Evolutionary conservation across 108 stramenopile species (phyloP).

Genomic region (Fragilaria radians): DNA sequence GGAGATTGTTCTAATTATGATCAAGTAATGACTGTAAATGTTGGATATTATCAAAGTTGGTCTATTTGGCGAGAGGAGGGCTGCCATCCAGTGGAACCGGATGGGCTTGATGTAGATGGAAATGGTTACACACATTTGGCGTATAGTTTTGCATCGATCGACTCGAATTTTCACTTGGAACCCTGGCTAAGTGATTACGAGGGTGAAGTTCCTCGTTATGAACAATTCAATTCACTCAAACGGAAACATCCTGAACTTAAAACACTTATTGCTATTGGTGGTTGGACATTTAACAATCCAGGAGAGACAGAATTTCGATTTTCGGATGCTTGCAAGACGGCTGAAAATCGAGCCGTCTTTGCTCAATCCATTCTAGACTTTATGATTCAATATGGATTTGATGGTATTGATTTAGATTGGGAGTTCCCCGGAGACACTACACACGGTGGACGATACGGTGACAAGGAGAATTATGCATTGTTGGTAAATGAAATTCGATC

Average conservation of each 20-base stretch:
- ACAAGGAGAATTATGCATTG: slow-evolving; percentile 26
- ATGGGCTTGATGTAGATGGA: slow-evolving; percentile 31
- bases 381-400: slow-evolving; percentile 32
- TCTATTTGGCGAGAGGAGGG: slow-evolving; percentile 30
- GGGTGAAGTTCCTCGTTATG: slow-evolving; percentile 17
- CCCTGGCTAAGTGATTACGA: slow-evolving; percentile 20
- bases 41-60: slow-evolving; percentile 46
- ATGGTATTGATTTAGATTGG: slow-evolving; percentile 47
- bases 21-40: slow-evolving; percentile 25
- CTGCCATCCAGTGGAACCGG: slow-evolving; percentile 35
- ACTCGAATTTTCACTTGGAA: slow-evolving; percentile 12
- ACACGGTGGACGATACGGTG: slow-evolving; percentile 31
- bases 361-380: slow-evolving; percentile 33
- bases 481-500: neutral
- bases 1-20: neutral
- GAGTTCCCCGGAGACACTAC: slow-evolving; percentile 20
- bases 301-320: slow-evolving; percentile 20
- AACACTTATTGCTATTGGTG: slow-evolving; percentile 37
- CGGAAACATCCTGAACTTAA: slow-evolving; percentile 29
- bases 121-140: slow-evolving; percentile 30
- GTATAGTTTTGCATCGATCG: slow-evolving; percentile 26
- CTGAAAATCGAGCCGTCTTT: slow-evolving; percentile 27
- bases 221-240: slow-evolving; percentile 24
- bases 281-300: slow-evolving; percentile 28
- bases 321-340: slow-evolving; percentile 26